A percentile compares a stretch with the other conserved stretches of the same genome.
Conservation (phyloP, 2,329 filamentous ascomycete species). For the Periglandula ipomoeae region DNA sequence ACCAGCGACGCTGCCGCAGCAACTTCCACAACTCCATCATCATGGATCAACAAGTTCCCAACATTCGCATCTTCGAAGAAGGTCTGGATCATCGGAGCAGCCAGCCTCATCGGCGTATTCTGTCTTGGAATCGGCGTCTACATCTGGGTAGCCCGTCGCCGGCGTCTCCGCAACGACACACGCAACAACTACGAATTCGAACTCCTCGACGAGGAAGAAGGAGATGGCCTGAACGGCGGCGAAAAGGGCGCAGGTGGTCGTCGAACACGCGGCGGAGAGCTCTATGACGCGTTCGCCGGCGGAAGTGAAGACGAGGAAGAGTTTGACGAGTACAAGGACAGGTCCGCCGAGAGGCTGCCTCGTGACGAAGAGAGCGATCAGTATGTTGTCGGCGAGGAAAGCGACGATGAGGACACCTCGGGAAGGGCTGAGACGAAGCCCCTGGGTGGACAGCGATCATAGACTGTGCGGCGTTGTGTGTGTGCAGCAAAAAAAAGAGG, state of each 20-base stretch:
- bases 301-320: slow-evolving; percentile 58
- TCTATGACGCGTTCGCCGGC: slow-evolving; percentile 96
- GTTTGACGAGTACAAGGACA: slow-evolving; percentile 33
- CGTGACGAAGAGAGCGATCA: slow-evolving; percentile 23
- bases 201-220: slow-evolving; percentile 76
- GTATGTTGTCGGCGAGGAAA: slow-evolving; percentile 43
- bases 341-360: slow-evolving; percentile 20
- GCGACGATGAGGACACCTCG: slow-evolving; percentile 27
- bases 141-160: slow-evolving; percentile 70
- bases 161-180: slow-evolving; percentile 62
- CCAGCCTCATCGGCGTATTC: slow-evolving; percentile 79
- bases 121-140: slow-evolving; percentile 73
- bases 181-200: slow-evolving; percentile 91
- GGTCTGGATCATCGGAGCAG: slow-evolving; percentile 88
- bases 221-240: slow-evolving; percentile 41
- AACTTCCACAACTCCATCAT: slow-evolving; percentile 36
- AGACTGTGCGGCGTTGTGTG: not conserved
- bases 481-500: not conserved
- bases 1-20: not conserved
- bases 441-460: slow-evolving; percentile 10
- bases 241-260: slow-evolving; percentile 37
- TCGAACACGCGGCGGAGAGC: slow-evolving; percentile 66
- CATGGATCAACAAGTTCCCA: slow-evolving; percentile 79
- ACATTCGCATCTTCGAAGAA: slow-evolving; percentile 81
- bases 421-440: slow-evolving; percentile 17